phyloP scores from a whole-genome alignment of 2,329 filamentous ascomycete species.

The Metarhizium anisopliae region DNA sequence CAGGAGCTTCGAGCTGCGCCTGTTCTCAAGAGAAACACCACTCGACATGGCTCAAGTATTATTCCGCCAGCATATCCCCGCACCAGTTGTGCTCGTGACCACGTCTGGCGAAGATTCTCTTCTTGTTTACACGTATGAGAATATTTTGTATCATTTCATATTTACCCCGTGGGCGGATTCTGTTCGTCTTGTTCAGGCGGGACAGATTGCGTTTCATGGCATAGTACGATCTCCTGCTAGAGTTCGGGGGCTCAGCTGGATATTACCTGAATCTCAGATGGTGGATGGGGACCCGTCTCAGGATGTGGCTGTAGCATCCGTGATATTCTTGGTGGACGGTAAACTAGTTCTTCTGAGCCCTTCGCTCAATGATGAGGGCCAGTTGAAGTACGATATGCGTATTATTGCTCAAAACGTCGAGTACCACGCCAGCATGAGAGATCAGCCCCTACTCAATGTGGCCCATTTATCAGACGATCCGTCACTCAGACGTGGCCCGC shows the following conservation, averaged over 20 bases:
- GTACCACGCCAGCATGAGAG: slow-evolving; percentile 86
- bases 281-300: slow-evolving; percentile 88
- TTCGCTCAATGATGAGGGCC: slow-evolving; percentile 69
- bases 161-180: slow-evolving; percentile 63
- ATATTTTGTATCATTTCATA: slow-evolving; percentile 89
- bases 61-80: slow-evolving; percentile 67
- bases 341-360: slow-evolving; percentile 91
- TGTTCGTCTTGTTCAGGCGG: slow-evolving; percentile 80
- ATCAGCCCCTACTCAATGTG: slow-evolving; percentile 50
- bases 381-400: slow-evolving; percentile 96
- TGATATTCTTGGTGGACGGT: slow-evolving; percentile 93
- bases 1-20: slow-evolving; percentile 73
- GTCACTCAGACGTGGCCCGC: slow-evolving; percentile 17
- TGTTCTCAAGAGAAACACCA: slow-evolving; percentile 80
- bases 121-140: slow-evolving; percentile 94
- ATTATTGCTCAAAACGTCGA: slow-evolving; percentile 94
- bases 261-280: slow-evolving; percentile 83
- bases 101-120: slow-evolving; percentile 89
- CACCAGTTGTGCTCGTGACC: slow-evolving; percentile 83
- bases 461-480: slow-evolving; percentile 18
- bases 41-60: slow-evolving; percentile 66
- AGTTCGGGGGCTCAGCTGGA: slow-evolving; percentile 91
- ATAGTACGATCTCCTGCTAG: slow-evolving; percentile 90
- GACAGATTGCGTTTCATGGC: slow-evolving; percentile 94
- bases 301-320: slow-evolving; percentile 87